phyloP scores from a whole-genome alignment of 106 monocot genomes.

The Acanthochlamys bracteata region DNA sequence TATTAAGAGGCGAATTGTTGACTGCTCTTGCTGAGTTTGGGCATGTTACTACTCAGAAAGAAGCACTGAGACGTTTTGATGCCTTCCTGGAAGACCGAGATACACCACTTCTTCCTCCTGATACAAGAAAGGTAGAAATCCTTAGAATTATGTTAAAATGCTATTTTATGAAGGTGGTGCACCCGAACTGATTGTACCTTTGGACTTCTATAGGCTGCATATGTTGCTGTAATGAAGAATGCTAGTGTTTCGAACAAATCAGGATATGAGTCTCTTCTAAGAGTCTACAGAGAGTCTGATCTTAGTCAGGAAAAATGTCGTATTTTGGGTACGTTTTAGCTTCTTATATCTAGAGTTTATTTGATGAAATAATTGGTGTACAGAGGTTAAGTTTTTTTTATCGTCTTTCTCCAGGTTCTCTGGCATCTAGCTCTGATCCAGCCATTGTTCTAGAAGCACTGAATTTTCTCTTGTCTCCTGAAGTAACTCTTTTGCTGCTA shows the following conservation, averaged over 20 bases:
- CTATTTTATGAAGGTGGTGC: too few species aligned
- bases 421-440: slow-evolving; percentile 58
- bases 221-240: slow-evolving; percentile 64
- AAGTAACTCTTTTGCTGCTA: slow-evolving; percentile 24
- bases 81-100: slow-evolving; percentile 61
- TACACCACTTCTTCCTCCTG: slow-evolving; percentile 69
- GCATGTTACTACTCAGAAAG: slow-evolving; percentile 54
- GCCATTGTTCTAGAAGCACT: slow-evolving; percentile 64
- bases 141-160: not conserved
- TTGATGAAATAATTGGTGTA: not conserved
- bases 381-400: slow-evolving; percentile 1
- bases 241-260: slow-evolving; percentile 44
- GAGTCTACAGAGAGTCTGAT: slow-evolving; percentile 64
- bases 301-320: slow-evolving; percentile 75
- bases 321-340: slow-evolving; percentile 46
- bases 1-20: slow-evolving; percentile 70
- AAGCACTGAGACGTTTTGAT: slow-evolving; percentile 59
- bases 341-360: not conserved
- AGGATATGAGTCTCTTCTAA: slow-evolving; percentile 73
- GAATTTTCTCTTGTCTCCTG: slow-evolving; percentile 60
- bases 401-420: slow-evolving; percentile 32
- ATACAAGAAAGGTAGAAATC: slow-evolving; percentile 66
- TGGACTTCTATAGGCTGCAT: slow-evolving; percentile 63
- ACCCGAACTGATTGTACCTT: slow-evolving; percentile 8
- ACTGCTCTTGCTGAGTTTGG: slow-evolving; percentile 68